phyloP scores from a whole-genome alignment of 2,329 filamentous ascomycete species.

The Cercospora brassicicola region DNA sequence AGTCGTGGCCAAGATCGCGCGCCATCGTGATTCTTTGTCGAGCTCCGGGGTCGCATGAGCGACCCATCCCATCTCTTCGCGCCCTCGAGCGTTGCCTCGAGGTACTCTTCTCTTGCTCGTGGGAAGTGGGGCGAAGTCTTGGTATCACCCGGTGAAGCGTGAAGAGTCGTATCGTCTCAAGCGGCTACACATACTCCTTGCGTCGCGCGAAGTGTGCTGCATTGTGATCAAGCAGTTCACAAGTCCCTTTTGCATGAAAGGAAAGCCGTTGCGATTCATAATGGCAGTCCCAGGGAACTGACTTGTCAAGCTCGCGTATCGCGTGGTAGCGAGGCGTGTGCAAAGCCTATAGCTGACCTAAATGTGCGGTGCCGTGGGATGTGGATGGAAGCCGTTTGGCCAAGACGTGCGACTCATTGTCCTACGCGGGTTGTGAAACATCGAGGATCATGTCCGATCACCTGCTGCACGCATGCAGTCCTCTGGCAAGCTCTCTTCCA shows the following conservation, averaged over 20 bases:
- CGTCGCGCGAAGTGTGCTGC: conserved; percentile 2
- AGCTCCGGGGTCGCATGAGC: conserved; percentile 17
- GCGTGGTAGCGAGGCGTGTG: not conserved
- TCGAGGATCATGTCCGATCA: not conserved
- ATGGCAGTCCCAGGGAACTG: not conserved
- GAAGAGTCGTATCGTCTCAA: not conserved
- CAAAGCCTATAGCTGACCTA: not conserved
- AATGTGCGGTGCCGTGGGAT: not conserved
- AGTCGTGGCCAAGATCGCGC: conserved; percentile 14
- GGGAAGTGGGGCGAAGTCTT: not conserved
- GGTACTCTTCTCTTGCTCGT: not conserved
- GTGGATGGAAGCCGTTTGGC: too few species aligned
- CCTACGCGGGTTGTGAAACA: conserved; percentile 6
- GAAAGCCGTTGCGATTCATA: conserved; percentile 4
- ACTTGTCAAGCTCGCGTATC: conserved; percentile 3
- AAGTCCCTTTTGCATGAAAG: not conserved
- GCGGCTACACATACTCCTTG: not conserved
- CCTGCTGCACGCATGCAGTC: not conserved
- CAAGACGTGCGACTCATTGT: not conserved
- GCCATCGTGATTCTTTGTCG: conserved; percentile 19
- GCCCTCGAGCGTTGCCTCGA: not conserved
- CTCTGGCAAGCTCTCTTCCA: not conserved
- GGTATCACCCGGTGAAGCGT: not conserved
- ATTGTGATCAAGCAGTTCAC: not conserved
- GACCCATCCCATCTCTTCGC: conserved; percentile 23